These are phyloP conservation scores for Penicillium sp. DNA, from an alignment of 2,329 filamentous ascomycete species.

Conservation along the genomic window DNA sequence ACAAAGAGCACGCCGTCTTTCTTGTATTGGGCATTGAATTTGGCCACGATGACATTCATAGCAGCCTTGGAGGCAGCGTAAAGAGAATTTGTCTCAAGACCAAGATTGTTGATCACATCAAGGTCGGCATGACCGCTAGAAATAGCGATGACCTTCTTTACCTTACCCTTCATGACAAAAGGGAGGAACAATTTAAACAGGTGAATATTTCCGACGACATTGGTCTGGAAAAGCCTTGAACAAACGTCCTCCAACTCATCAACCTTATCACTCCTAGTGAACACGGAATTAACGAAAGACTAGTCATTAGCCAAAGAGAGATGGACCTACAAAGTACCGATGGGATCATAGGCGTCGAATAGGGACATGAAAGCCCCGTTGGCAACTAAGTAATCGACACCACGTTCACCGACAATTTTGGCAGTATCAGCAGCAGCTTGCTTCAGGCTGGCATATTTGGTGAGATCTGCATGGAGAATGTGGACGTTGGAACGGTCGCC, in stretches of 20 bases:
- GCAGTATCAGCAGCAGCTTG: conserved; percentile 26
- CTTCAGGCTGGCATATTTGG: conserved; percentile 45
- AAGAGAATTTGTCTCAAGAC: conserved; percentile 39
- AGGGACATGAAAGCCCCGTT: conserved; percentile 51
- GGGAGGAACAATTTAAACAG: conserved; percentile 60
- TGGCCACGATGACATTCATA: conserved; percentile 57
- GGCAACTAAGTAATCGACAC: conserved; percentile 24
- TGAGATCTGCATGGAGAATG: conserved; percentile 53
- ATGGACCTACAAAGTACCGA: conserved; percentile 36
- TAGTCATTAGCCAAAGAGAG: neutral
- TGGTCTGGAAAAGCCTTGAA: conserved; percentile 46
- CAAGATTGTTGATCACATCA: conserved; percentile 45
- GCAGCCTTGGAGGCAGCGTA: conserved; percentile 60
- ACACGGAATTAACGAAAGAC: neutral
- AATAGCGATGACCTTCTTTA: conserved; percentile 61
- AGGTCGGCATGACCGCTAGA: conserved; percentile 55
- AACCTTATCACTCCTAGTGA: conserved; percentile 32
- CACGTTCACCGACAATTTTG: conserved; percentile 39
- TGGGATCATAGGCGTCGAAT: conserved; percentile 32
- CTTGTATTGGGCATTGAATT: conserved; percentile 56
- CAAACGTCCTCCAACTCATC: conserved; percentile 43
- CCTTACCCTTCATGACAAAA: conserved; percentile 53
- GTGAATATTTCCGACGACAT: conserved; percentile 57
- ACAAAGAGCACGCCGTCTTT: conserved; percentile 59
- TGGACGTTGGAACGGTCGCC: conserved; percentile 48